Percentiles rank a stretch among this genome's conserved stretches.
Conservation (phyloP, 352 stramenopile genomes). For the Bremia lactucae region DNA sequence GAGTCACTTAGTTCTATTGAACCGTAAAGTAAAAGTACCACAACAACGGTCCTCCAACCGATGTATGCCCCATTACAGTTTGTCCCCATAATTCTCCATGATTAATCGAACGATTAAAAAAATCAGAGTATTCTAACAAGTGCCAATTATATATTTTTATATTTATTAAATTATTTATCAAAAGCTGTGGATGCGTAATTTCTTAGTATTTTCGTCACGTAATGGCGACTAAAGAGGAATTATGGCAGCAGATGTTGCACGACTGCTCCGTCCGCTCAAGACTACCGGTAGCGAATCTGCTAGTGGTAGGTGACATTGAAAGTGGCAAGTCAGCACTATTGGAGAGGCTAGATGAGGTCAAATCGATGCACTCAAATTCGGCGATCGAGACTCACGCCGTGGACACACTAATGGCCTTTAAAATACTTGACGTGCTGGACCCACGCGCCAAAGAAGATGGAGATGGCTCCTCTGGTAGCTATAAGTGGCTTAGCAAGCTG, state of each 20-base stretch:
- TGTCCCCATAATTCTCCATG: background rate
- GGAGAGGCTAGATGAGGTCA: constrained; percentile 39
- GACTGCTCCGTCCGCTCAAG: constrained; percentile 70
- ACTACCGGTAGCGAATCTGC: constrained; percentile 51
- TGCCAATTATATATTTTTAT: no score
- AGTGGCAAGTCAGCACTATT: constrained; percentile 67
- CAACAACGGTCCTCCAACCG: no score
- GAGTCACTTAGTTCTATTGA: no score
- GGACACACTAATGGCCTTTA: constrained; percentile 46
- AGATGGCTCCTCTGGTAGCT: constrained; percentile 31
- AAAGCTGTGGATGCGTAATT: no score
- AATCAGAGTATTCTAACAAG: no score
- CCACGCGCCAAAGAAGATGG: constrained; percentile 44
- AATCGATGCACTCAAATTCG: constrained; percentile 2
- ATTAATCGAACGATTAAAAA: no score
- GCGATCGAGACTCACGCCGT: constrained; percentile 20
- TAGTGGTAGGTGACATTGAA: constrained; percentile 62
- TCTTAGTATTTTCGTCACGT: background rate
- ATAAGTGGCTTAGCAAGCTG: background rate
- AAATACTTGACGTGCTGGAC: constrained; percentile 58
- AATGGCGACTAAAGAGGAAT: constrained; percentile 23
- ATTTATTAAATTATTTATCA: background rate
- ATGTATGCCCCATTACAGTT: no score
- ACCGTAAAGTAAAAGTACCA: no score
- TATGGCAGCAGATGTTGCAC: constrained; percentile 80